Conservation (phyloP, 2,329 filamentous ascomycete species). For the Ceratocystiopsis brevicomis region DNA sequence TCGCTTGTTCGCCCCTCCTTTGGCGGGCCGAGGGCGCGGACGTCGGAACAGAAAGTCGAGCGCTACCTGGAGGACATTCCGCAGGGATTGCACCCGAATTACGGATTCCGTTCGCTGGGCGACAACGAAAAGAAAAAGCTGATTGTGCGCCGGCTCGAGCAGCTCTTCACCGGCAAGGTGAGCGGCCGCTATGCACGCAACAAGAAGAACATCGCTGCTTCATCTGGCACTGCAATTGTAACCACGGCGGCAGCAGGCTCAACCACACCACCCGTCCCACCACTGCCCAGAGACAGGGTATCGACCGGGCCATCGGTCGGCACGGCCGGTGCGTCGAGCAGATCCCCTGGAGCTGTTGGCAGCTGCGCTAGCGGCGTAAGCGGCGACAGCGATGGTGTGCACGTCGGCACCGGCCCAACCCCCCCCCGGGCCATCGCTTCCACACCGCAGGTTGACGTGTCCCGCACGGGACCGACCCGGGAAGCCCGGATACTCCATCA, state of each 20-base stretch:
- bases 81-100: constrained; percentile 43
- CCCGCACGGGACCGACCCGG: constrained; percentile 12
- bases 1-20: constrained; percentile 20
- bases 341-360: not conserved
- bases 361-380: not conserved
- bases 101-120: constrained; percentile 33
- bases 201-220: not conserved
- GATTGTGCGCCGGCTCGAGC: constrained; percentile 58
- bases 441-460: too few relatives aligned
- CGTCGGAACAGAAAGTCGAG: constrained; percentile 42
- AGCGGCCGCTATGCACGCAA: constrained; percentile 19
- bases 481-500: constrained; percentile 28
- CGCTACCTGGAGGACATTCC: constrained; percentile 57
- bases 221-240: too few relatives aligned
- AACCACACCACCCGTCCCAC: too few relatives aligned
- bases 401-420: not conserved
- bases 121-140: constrained; percentile 60
- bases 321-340: not conserved
- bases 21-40: constrained; percentile 18
- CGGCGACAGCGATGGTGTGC: not conserved
- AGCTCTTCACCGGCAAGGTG: constrained; percentile 60
- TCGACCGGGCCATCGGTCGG: too few relatives aligned
- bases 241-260: too few relatives aligned
- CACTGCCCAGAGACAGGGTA: too few relatives aligned
- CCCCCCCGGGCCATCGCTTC: too few relatives aligned